Evolutionary conservation across 305 asterid genomes (phyloP).

Genomic region (Fraxinus ornus): DNA sequence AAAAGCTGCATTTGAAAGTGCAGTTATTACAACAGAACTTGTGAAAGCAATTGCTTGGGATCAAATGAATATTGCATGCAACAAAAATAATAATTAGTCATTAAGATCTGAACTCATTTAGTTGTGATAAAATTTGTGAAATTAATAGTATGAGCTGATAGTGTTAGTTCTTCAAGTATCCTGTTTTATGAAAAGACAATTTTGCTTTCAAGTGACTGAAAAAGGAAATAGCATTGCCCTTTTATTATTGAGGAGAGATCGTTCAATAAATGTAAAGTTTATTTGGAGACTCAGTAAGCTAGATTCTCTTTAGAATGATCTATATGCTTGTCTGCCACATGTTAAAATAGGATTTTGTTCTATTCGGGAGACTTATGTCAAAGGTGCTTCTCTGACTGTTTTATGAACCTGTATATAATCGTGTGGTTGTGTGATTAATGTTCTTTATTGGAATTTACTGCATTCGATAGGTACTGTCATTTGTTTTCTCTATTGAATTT

Average conservation of each 20-base stretch:
- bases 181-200: neutral
- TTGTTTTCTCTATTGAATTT: slow-evolving; percentile 13
- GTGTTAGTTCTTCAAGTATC: neutral
- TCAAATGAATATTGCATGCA: neutral
- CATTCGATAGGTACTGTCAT: slow-evolving; percentile 20
- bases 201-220: neutral
- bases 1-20: neutral
- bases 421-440: neutral
- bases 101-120: neutral
- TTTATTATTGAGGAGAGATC: neutral
- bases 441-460: slow-evolving; percentile 12
- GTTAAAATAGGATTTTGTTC: slow-evolving; percentile 10
- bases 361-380: neutral
- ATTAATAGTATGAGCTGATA: neutral
- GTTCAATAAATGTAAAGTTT: neutral
- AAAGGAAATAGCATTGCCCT: neutral
- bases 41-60: neutral
- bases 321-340: neutral
- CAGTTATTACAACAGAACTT: neutral
- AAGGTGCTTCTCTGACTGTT: neutral
- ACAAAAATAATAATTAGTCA: neutral
- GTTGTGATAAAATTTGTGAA: neutral
- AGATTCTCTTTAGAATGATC: neutral
- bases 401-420: neutral
- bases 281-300: neutral